Evolutionary conservation across 306 rosid species (phyloP).

Genomic region (Spatholobus suberectus): DNA sequence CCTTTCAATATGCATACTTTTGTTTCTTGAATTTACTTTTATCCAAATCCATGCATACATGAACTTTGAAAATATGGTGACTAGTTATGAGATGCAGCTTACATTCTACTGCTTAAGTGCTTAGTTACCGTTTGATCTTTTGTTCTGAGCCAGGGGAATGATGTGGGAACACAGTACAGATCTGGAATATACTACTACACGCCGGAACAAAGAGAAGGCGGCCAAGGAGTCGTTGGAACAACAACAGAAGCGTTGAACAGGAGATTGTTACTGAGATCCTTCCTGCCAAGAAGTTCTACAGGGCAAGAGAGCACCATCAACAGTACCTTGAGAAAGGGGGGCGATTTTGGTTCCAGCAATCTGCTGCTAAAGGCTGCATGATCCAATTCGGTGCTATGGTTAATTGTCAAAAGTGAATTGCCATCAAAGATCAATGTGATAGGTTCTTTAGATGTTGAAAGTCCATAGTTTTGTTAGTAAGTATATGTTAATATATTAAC

Average conservation of each 20-base stretch:
- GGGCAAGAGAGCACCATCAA: conserved; percentile 94
- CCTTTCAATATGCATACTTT: background rate
- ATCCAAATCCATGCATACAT: conserved; percentile 8
- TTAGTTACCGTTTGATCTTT: conserved; percentile 14
- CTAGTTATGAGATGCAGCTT: background rate
- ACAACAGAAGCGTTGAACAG: conserved; percentile 66
- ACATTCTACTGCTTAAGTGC: no score
- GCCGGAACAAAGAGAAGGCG: conserved; percentile 82
- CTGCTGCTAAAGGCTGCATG: conserved; percentile 84
- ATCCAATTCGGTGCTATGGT: conserved; percentile 96
- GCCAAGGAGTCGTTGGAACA: conserved; percentile 74
- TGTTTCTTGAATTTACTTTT: no score
- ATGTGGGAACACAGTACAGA: conserved; percentile 97
- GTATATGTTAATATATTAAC: conserved; percentile 34
- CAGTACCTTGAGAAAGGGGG: conserved; percentile 98
- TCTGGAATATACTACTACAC: conserved; percentile 96
- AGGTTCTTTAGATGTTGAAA: conserved; percentile 9
- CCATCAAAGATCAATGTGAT: conserved; percentile 2
- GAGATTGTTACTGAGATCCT: conserved; percentile 85
- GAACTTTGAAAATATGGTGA: conserved; percentile 14
- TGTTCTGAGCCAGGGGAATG: conserved; percentile 67
- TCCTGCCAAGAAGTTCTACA: conserved; percentile 92
- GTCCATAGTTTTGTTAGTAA: conserved; percentile 26
- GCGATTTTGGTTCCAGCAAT: conserved; percentile 83
- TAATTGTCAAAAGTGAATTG: no score